phyloP scores from a whole-genome alignment of 1,139 yeast species.

The Nadsonia starkeyi-henricii region DNA sequence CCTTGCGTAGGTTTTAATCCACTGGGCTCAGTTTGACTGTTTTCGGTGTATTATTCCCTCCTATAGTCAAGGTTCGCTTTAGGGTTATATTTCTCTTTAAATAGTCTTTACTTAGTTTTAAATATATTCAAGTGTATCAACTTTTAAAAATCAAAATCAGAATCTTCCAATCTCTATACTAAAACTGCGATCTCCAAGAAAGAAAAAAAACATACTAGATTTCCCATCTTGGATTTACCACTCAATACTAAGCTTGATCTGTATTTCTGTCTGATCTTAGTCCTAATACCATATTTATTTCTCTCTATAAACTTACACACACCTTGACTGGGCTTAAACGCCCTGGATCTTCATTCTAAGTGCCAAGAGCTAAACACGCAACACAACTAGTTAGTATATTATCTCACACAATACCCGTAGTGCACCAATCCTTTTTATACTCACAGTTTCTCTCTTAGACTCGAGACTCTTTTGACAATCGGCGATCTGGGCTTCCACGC shows the following conservation, averaged over 20 bases:
- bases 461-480: conserved; percentile 21
- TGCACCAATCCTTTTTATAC: too few relatives aligned
- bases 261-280: too few relatives aligned
- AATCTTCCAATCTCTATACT: too few relatives aligned
- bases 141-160: too few relatives aligned
- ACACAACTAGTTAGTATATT: conserved; percentile 1
- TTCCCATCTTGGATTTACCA: too few relatives aligned
- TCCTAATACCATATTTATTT: too few relatives aligned
- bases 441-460: conserved; percentile 22
- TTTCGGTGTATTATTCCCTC: neutral
- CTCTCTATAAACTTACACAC: neutral
- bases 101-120: too few relatives aligned
- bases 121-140: too few relatives aligned
- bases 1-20: neutral
- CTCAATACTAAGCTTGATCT: too few relatives aligned
- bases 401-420: too few relatives aligned
- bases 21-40: neutral
- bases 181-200: too few relatives aligned
- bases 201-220: too few relatives aligned
- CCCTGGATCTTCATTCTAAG: conserved; percentile 14
- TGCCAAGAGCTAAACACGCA: conserved; percentile 12
- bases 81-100: neutral
- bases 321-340: neutral
- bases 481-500: conserved; percentile 24
- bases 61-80: neutral